A percentile compares a stretch with the other conserved stretches of the same genome.
Conservation (phyloP, 306 rosid genomes). For the Glycine latifolia region DNA sequence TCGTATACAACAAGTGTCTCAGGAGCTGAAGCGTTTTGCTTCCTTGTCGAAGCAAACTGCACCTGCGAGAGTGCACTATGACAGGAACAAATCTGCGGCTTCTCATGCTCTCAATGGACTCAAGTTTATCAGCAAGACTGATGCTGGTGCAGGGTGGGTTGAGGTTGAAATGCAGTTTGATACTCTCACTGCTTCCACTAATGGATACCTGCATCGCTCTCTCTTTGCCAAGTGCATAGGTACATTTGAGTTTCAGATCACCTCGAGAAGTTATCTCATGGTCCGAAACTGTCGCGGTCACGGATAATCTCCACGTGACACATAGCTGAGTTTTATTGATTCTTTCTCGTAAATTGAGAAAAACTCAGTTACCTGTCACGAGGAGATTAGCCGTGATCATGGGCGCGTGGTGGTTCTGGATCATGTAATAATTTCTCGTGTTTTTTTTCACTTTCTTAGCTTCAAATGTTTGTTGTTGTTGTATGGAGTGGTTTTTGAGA, state of each 20-base stretch:
- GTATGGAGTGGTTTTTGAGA: not conserved
- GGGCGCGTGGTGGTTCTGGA: not conserved
- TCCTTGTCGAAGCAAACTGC: constrained; percentile 47
- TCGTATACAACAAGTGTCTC: constrained; percentile 59
- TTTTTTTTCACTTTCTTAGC: not conserved
- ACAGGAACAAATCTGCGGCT: constrained; percentile 57
- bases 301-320: not conserved
- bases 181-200: constrained; percentile 50
- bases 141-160: constrained; percentile 55
- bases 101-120: constrained; percentile 60
- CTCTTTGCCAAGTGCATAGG: constrained; percentile 71
- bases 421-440: not conserved
- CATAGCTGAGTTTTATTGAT: not conserved
- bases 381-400: not conserved
- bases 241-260: constrained; percentile 6
- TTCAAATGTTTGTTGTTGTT: not conserved
- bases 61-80: constrained; percentile 39
- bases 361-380: not conserved
- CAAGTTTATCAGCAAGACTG: constrained; percentile 56
- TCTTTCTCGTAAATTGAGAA: not conserved
- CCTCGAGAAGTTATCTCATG: not conserved
- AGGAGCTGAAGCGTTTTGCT: constrained; percentile 58
- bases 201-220: constrained; percentile 60
- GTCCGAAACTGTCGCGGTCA: too few relatives aligned
- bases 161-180: constrained; percentile 62